Evolutionary conservation across 2,329 filamentous ascomycete genomes (phyloP), one percentile per base, ranked within the genome.

Genomic region (Trichophyton rubrum): DNA sequence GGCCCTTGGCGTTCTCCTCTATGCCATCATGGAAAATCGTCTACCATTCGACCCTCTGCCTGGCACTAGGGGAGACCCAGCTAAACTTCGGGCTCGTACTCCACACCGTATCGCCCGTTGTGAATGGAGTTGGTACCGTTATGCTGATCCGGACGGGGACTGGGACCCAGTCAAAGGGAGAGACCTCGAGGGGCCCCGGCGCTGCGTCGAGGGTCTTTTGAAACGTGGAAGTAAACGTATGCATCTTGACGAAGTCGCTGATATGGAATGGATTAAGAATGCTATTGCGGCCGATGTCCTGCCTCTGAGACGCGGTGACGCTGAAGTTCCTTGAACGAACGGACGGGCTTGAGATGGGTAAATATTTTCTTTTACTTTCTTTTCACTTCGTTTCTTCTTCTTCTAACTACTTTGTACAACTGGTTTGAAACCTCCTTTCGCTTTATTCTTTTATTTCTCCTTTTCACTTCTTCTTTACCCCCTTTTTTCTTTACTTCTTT

Each of bases 71-170:
- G 87, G 85, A 56, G 89, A 90, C 67, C 84, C 84, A 27, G 82
- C 86, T 64, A 84, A 87, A 66, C 86, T 89, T 81, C 80, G 87
- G 67, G 91, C 88, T 66, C 81, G 89, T 60, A 92, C 89, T 0
- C 92, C 88, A 59, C 93, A 99, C 71, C 86, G 91, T n/a, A 97
- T 99, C 63, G 93, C 93, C 1, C 82, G 93, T 40, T 89, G 91
- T 58, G 93, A 99, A 70, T 99, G 93, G 93, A 85, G 87, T 56
- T 99, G 93, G 93, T 85, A 90, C 63, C 84, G 88, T 62, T 96
- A 87, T 70, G 90, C 85, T 1, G 86, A 90, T 61, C 84, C 87
- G 9, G 88, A 95, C 60, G 90, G 90, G 40, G 90, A 96, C 60
- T 93, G 95, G 79, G 90, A 96, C 77, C 63, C 78, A 71, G 66